Percentiles rank a stretch among this genome's conserved stretches.
phyloP scores from a whole-genome alignment of 2,329 filamentous ascomycete species.

The Bipolaris bicolor region DNA sequence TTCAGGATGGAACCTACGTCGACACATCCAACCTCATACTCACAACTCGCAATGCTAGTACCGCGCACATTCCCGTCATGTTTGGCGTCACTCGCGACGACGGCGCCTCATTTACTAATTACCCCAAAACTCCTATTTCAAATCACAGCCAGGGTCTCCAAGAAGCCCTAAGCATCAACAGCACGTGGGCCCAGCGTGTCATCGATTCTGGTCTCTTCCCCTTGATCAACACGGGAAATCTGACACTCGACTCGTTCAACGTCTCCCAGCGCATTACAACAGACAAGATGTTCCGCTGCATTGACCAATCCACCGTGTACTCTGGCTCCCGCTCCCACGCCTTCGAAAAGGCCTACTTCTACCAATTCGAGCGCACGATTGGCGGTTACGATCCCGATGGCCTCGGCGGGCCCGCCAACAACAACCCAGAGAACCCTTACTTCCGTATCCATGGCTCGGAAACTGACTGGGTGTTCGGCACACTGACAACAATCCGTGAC shows the following conservation, averaged over 20 bases:
- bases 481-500: slow-evolving; percentile 57
- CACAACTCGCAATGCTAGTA: slow-evolving; percentile 50
- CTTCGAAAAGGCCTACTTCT: slow-evolving; percentile 62
- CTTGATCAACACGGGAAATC: slow-evolving; percentile 54
- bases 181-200: slow-evolving; percentile 42
- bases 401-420: slow-evolving; percentile 56
- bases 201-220: slow-evolving; percentile 59
- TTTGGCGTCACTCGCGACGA: slow-evolving; percentile 63
- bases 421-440: slow-evolving; percentile 60
- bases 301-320: slow-evolving; percentile 64
- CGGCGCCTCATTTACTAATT: slow-evolving; percentile 61
- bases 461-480: slow-evolving; percentile 60
- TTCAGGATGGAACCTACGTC: slow-evolving; percentile 65
- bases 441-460: slow-evolving; percentile 65
- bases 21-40: slow-evolving; percentile 58
- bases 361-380: slow-evolving; percentile 65
- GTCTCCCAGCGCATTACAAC: slow-evolving; percentile 62
- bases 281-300: slow-evolving; percentile 65
- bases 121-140: slow-evolving; percentile 53
- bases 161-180: slow-evolving; percentile 55
- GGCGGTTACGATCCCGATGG: slow-evolving; percentile 61
- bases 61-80: slow-evolving; percentile 61
- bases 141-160: slow-evolving; percentile 53
- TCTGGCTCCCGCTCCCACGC: slow-evolving; percentile 55
- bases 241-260: slow-evolving; percentile 64